These are phyloP conservation scores for Microsporum audouinii DNA, from an alignment of 2,329 filamentous ascomycete species.

Conservation along the genomic window DNA sequence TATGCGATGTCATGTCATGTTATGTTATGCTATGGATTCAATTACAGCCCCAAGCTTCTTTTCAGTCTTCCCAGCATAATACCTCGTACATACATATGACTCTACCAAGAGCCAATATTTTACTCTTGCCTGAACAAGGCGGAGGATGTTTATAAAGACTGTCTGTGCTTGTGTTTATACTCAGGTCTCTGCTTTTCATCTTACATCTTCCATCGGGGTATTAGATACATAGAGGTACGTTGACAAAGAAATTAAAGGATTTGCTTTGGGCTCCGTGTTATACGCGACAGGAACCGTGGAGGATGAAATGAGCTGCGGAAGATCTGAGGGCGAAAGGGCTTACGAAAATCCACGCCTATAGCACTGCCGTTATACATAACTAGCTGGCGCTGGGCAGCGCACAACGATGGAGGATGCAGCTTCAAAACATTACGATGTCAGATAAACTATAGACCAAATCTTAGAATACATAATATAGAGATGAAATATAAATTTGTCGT, in stretches of 20 bases:
- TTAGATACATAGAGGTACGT: neutral
- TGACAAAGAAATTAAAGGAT: neutral
- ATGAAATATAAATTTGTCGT: neutral
- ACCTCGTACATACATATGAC: conserved; percentile 1
- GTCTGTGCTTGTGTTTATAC: neutral
- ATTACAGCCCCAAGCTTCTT: neutral
- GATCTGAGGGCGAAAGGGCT: neutral
- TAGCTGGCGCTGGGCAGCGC: no score
- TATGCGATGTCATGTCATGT: neutral
- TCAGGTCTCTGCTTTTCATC: neutral
- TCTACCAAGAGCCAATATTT: neutral
- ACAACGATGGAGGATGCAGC: no score
- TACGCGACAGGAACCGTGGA: neutral
- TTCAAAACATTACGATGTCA: no score
- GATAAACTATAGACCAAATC: neutral
- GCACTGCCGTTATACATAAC: no score
- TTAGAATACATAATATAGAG: neutral
- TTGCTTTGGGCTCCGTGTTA: neutral
- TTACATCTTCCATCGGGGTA: neutral
- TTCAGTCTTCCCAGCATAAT: neutral
- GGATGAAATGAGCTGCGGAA: neutral
- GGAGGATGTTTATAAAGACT: neutral
- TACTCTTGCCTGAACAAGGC: neutral
- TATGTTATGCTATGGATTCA: neutral
- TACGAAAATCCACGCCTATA: no score